These are phyloP conservation scores for Carex scoparia DNA, from an alignment of 176 grass and related monocot genomes.

Conservation along the genomic window DNA sequence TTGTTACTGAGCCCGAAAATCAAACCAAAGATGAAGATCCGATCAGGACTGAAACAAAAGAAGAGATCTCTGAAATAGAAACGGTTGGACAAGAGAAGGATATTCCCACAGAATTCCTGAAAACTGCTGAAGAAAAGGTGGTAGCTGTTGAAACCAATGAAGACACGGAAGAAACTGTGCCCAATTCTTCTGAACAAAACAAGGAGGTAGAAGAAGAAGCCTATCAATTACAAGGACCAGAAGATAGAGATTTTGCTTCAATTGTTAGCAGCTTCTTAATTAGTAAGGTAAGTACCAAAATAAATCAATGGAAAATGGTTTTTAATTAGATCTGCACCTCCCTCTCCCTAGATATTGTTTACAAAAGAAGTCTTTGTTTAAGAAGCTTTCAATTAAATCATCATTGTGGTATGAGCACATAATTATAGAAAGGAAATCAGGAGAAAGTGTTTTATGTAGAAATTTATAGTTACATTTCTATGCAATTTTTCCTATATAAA, in stretches of 20 bases:
- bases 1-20: constrained; percentile 1
- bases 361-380: not conserved
- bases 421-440: not conserved
- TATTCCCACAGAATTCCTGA: not conserved
- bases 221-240: not conserved
- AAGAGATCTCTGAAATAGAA: constrained; percentile 11
- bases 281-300: not conserved
- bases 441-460: not conserved
- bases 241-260: constrained; percentile 16
- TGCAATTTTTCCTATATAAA: constrained; percentile 15
- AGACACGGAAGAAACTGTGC: not conserved
- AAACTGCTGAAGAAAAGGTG: not conserved
- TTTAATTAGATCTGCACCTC: not conserved
- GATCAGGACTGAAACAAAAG: not conserved
- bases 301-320: not conserved
- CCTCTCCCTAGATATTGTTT: not conserved
- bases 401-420: not conserved
- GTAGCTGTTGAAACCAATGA: not conserved
- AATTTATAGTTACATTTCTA: not conserved
- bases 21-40: not conserved
- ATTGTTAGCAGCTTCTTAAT: constrained; percentile 23
- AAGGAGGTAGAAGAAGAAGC: constrained; percentile 9
- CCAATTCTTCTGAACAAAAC: not conserved
- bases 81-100: not conserved
- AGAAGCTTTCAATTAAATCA: not conserved